A percentile compares a stretch with the other conserved stretches of the same genome.
Evolutionary conservation across 805 yeast genomes (phyloP).

Genomic region (Wickerhamiella cacticola): DNA sequence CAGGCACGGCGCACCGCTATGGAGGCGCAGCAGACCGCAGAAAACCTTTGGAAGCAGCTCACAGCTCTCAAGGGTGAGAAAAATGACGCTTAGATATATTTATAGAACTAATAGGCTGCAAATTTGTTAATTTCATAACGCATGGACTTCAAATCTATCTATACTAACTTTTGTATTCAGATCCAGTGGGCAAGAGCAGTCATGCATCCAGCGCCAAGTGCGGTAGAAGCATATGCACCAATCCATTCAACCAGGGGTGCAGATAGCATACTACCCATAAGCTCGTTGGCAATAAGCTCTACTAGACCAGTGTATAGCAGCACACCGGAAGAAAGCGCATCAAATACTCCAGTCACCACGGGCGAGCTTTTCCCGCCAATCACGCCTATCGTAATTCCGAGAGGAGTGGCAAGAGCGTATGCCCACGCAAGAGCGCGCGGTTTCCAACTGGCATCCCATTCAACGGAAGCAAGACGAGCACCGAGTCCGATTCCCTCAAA

Average conservation of each 20-base stretch:
- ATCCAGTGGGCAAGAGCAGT: slow-evolving; percentile 58
- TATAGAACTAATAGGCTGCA: slow-evolving; percentile 5
- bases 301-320: slow-evolving; percentile 65
- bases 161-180: slow-evolving; percentile 19
- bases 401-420: slow-evolving; percentile 53
- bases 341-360: slow-evolving; percentile 60
- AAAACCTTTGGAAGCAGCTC: slow-evolving; percentile 13
- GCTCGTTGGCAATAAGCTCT: slow-evolving; percentile 70
- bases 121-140: not conserved
- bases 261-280: slow-evolving; percentile 32
- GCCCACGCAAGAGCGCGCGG: slow-evolving; percentile 31
- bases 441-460: slow-evolving; percentile 35
- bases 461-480: slow-evolving; percentile 50
- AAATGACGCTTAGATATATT: slow-evolving; percentile 5
- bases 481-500: slow-evolving; percentile 84
- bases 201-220: slow-evolving; percentile 49
- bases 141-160: not conserved
- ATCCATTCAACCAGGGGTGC: slow-evolving; percentile 19
- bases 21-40: slow-evolving; percentile 14
- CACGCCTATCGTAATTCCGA: slow-evolving; percentile 66
- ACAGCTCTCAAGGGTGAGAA: slow-evolving; percentile 2
- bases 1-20: slow-evolving; percentile 24
- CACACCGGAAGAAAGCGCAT: slow-evolving; percentile 67
- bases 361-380: slow-evolving; percentile 52
- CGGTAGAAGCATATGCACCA: slow-evolving; percentile 27